These are phyloP conservation scores for Silene conica DNA, from an alignment of 148 eudicot species.

Conservation along the genomic window DNA sequence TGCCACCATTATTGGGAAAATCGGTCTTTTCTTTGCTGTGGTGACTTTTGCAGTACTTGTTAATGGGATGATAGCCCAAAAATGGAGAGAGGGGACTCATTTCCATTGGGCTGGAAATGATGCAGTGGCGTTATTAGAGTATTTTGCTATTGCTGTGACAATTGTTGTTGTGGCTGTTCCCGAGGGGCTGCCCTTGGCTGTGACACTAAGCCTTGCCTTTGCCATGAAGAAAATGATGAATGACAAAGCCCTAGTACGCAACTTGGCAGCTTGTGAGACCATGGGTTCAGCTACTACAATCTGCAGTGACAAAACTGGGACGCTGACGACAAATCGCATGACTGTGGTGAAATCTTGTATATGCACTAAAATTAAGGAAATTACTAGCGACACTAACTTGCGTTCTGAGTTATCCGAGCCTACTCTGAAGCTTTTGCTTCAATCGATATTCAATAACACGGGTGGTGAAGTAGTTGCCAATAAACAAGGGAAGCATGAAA, in stretches of 20 bases:
- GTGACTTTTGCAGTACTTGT: conserved; percentile 86
- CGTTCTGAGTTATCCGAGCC: conserved; percentile 56
- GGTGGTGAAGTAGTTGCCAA: conserved; percentile 86
- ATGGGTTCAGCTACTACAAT: conserved; percentile 95
- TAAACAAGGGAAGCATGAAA: conserved; percentile 62
- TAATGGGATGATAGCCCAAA: conserved; percentile 55
- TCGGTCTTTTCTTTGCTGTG: conserved; percentile 88
- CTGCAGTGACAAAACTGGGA: conserved; percentile 97
- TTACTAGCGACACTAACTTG: conserved; percentile 35
- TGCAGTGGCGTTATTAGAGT: conserved; percentile 69
- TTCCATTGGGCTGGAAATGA: conserved; percentile 79
- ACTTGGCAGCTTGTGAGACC: conserved; percentile 95
- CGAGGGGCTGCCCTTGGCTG: conserved; percentile 92
- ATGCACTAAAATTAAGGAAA: conserved; percentile 56
- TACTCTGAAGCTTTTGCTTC: conserved; percentile 50
- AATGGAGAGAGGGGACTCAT: conserved; percentile 54
- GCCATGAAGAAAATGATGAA: conserved; percentile 99
- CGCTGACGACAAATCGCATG: conserved; percentile 87
- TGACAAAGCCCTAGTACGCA: conserved; percentile 90
- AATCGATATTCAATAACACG: conserved; percentile 82
- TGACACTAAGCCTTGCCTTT: conserved; percentile 88
- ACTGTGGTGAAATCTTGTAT: conserved; percentile 92
- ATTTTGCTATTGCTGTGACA: conserved; percentile 89
- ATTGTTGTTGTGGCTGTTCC: conserved; percentile 99
- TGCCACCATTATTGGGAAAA: conserved; percentile 89